phyloP scores from a whole-genome alignment of 129 eudicot genomes.

The Flaveria bidentis region DNA sequence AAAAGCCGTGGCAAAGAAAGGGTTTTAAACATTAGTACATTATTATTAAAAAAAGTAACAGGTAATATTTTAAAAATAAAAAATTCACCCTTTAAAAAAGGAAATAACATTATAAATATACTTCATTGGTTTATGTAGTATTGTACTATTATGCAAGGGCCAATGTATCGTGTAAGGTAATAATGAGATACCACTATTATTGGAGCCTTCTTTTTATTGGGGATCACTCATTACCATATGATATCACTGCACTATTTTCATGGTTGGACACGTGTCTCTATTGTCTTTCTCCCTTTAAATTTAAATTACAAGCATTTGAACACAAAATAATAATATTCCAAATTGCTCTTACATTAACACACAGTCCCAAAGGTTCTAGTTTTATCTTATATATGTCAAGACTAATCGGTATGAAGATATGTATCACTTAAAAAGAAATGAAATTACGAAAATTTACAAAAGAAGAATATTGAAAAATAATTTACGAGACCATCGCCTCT shows the following conservation, averaged over 20 bases:
- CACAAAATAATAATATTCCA: neutral
- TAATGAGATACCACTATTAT: slow-evolving; percentile 20
- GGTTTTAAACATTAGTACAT: neutral
- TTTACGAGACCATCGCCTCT: too few relatives aligned
- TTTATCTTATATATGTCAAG: neutral
- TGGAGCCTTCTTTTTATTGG: slow-evolving; percentile 24
- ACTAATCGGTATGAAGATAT: too few relatives aligned
- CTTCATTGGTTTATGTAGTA: neutral
- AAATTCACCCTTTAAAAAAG: neutral
- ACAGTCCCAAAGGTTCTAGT: neutral
- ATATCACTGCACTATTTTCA: slow-evolving; percentile 3
- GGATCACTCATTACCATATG: slow-evolving; percentile 22
- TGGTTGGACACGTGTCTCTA: slow-evolving; percentile 11
- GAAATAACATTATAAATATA: neutral
- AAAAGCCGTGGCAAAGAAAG: too few relatives aligned
- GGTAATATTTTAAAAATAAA: neutral
- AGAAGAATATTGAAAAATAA: neutral
- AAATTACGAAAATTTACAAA: too few relatives aligned
- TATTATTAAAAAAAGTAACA: neutral
- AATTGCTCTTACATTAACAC: neutral
- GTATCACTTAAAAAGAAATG: too few relatives aligned
- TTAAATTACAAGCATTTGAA: neutral
- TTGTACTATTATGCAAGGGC: neutral
- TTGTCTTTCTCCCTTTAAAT: neutral
- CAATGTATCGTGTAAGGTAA: slow-evolving; percentile 8